These are phyloP conservation scores for Solioccasus polychromus DNA, from an alignment of 768 basidiomycete species.

Conservation along the genomic window DNA sequence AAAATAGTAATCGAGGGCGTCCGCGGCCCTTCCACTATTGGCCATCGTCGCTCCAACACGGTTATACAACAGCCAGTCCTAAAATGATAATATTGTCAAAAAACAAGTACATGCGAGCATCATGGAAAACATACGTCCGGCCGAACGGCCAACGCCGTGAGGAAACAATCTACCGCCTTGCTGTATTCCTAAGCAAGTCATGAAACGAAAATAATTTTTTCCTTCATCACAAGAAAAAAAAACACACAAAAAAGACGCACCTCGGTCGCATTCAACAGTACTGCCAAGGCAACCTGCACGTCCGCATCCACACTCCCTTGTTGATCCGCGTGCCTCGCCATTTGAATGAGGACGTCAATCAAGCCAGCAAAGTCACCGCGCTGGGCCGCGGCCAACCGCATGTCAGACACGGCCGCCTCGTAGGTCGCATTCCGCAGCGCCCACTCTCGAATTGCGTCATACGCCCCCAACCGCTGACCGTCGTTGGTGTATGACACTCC, in stretches of 20 bases:
- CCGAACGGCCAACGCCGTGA: conserved; percentile 78
- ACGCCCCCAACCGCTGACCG: conserved; percentile 67
- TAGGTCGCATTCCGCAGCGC: conserved; percentile 58
- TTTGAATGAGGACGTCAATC: conserved; percentile 74
- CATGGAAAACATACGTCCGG: conserved; percentile 63
- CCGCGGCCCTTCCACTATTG: conserved; percentile 74
- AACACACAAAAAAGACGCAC: conserved; percentile 42
- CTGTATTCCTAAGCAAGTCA: conserved; percentile 64
- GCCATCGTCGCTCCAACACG: conserved; percentile 93
- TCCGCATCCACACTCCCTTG: conserved; percentile 75
- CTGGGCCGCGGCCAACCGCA: conserved; percentile 27
- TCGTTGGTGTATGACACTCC: conserved; percentile 93
- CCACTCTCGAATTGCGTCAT: conserved; percentile 85
- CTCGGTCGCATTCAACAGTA: conserved; percentile 90
- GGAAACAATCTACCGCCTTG: conserved; percentile 94
- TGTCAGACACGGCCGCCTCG: conserved; percentile 40
- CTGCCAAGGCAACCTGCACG: conserved; percentile 91
- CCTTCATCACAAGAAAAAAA: conserved; percentile 49
- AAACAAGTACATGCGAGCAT: background rate
- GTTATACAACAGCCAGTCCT: conserved; percentile 94
- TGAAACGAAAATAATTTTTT: background rate
- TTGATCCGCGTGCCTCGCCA: conserved; percentile 58
- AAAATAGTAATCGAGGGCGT: conserved; percentile 86
- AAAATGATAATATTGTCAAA: conserved; percentile 1
- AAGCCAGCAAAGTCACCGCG: conserved; percentile 44